Conservation (phyloP, 805 yeast species). For the Ogataea naganishii region DNA sequence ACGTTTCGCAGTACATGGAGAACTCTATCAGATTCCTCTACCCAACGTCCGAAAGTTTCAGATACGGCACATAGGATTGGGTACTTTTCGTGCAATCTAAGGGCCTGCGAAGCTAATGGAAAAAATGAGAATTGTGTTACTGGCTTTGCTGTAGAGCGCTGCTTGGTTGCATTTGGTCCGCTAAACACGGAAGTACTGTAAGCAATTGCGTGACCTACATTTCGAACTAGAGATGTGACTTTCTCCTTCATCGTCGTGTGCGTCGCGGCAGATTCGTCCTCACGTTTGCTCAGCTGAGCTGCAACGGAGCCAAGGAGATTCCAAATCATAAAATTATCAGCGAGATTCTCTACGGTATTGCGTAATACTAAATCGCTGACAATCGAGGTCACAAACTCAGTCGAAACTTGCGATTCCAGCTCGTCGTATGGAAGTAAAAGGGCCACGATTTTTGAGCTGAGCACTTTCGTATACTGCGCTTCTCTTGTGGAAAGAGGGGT, state of each 20-base stretch:
- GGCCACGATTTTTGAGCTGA: constrained; percentile 26
- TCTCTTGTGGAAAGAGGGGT: constrained; percentile 8
- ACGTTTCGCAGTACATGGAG: constrained; percentile 17
- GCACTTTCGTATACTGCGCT: constrained; percentile 24
- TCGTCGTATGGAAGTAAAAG: constrained; percentile 33
- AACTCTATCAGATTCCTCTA: constrained; percentile 10
- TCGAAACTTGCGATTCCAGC: constrained; percentile 28
- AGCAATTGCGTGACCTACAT: constrained; percentile 17
- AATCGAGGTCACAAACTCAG: constrained; percentile 29
- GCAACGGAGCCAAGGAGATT: constrained; percentile 25
- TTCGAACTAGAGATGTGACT: constrained; percentile 8
- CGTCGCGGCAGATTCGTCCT: background rate
- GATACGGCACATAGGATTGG: constrained; percentile 11
- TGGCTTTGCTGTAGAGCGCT: background rate
- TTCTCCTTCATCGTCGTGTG: constrained; percentile 1
- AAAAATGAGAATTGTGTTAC: constrained; percentile 11
- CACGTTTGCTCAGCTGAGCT: background rate
- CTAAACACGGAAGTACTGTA: constrained; percentile 20
- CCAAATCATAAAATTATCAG: constrained; percentile 46
- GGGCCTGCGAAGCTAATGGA: constrained; percentile 11
- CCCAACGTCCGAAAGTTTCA: constrained; percentile 4
- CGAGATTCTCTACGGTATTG: constrained; percentile 32
- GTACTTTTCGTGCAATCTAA: constrained; percentile 7
- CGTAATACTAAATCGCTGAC: constrained; percentile 33
- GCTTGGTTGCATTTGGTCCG: constrained; percentile 6